phyloP scores from a whole-genome alignment of 2,329 filamentous ascomycete species.

The Aspergillus sp. region DNA sequence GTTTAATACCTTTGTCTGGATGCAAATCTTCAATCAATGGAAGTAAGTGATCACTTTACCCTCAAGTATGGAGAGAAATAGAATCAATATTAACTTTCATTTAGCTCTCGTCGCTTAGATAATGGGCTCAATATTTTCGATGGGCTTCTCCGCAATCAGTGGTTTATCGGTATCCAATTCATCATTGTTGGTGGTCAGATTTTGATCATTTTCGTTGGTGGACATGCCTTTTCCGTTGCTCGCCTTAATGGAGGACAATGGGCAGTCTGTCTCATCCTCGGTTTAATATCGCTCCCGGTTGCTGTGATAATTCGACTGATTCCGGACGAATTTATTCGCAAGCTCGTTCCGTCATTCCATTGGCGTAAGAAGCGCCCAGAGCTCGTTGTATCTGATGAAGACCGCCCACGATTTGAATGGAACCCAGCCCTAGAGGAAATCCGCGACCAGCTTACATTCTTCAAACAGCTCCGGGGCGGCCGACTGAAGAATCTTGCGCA shows the following conservation, averaged over 20 bases:
- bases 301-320: slow-evolving; percentile 61
- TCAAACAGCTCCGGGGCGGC: slow-evolving; percentile 63
- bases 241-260: slow-evolving; percentile 65
- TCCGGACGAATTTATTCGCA: slow-evolving; percentile 55
- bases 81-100: not conserved
- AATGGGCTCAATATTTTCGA: slow-evolving; percentile 48
- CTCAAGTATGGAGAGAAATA: not conserved
- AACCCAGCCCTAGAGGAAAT: slow-evolving; percentile 64
- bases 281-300: slow-evolving; percentile 67
- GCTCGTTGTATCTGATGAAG: slow-evolving; percentile 47
- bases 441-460: slow-evolving; percentile 62
- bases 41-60: slow-evolving; percentile 25
- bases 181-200: slow-evolving; percentile 70
- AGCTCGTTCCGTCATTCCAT: slow-evolving; percentile 43
- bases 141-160: slow-evolving; percentile 43
- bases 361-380: slow-evolving; percentile 41
- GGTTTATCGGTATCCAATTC: slow-evolving; percentile 60
- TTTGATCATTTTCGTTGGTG: slow-evolving; percentile 71
- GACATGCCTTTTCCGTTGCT: slow-evolving; percentile 63
- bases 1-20: slow-evolving; percentile 49
- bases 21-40: slow-evolving; percentile 53
- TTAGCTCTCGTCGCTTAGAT: slow-evolving; percentile 41
- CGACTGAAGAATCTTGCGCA: slow-evolving; percentile 61
- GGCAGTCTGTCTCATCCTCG: slow-evolving; percentile 69
- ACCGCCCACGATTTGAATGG: slow-evolving; percentile 51